Evolutionary conservation across 108 stramenopile genomes (phyloP).

Genomic region (Skeletonema menzelii): DNA sequence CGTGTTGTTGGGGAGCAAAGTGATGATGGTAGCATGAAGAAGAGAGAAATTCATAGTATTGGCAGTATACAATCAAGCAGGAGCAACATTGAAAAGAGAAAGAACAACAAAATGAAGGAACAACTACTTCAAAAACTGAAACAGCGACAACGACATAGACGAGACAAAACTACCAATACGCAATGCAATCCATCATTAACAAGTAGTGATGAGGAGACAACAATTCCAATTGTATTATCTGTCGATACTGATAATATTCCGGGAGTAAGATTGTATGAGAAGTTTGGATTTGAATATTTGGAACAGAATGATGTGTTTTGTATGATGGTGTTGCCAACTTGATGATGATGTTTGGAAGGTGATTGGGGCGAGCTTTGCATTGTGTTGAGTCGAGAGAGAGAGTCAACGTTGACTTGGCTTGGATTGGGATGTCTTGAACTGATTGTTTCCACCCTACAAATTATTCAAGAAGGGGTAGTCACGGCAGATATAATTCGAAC

Average conservation of each 20-base stretch:
- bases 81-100: background rate
- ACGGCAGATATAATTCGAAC: no score
- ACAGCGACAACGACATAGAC: background rate
- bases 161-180: background rate
- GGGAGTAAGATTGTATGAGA: slow-evolving; percentile 30
- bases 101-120: background rate
- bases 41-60: background rate
- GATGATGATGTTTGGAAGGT: background rate
- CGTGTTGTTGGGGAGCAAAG: no score
- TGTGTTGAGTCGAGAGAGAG: no score
- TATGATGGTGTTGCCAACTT: slow-evolving; percentile 10
- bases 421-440: no score
- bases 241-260: slow-evolving; percentile 35
- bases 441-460: no score
- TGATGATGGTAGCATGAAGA: background rate
- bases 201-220: background rate
- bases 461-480: no score
- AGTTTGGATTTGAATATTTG: slow-evolving; percentile 37
- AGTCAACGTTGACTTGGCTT: no score
- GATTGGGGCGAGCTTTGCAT: no score
- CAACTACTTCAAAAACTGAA: background rate
- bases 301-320: slow-evolving; percentile 21
- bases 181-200: background rate
- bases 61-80: no score
- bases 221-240: slow-evolving; percentile 20